Base-by-base conservation (phyloP, 139 green algal species). In the Coelastrella sp. region DNA sequence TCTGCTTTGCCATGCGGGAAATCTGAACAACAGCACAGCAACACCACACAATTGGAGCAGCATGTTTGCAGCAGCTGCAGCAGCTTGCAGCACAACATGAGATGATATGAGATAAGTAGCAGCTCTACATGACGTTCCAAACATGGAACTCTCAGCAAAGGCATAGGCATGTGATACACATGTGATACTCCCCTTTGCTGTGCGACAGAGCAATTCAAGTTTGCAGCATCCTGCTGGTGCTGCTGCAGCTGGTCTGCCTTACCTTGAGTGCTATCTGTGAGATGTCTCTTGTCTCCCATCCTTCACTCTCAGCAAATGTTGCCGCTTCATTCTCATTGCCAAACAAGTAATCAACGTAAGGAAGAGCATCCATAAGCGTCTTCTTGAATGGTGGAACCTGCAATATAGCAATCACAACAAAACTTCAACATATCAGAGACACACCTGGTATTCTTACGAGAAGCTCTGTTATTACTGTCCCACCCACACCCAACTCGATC, bases 251-350 rank as follows among this genome's bases (percentile, higher is more conserved):
- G 27, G 23, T n/a, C 19, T 6, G 57, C 19, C 6, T 15, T 63
- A 97, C 91, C 89, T 91, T 93, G 13, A 94, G 85, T 2, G 97
- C 97, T 66, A 99, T 97, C 84, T 99, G 92, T 43, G 90, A 69
- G 8, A 98, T 85, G 69, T 97, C 91, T 23, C 90, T 72, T 0
- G 93, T 97, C 37, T 95, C 94, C 97, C 96, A 99, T 43, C 93
- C 93, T 89, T 99, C 95, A 23, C 88, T 92, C 89, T 98, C 89
- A 34, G 97, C 95, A 92, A 99, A 98, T 6, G 96, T 92, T 4
- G 86, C 81, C 23, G 96, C 96, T 92, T 99, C 97, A 30, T 93
- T 97, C 92, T 99, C 97, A 81, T 99, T 99, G 71, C 95, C 97
- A 89, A 99, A 99, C 59, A 99, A 89, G 85, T 95, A 97, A 91